phyloP scores from a whole-genome alignment of 495 filamentous ascomycete genomes.

The Coniosporium apollinis region DNA sequence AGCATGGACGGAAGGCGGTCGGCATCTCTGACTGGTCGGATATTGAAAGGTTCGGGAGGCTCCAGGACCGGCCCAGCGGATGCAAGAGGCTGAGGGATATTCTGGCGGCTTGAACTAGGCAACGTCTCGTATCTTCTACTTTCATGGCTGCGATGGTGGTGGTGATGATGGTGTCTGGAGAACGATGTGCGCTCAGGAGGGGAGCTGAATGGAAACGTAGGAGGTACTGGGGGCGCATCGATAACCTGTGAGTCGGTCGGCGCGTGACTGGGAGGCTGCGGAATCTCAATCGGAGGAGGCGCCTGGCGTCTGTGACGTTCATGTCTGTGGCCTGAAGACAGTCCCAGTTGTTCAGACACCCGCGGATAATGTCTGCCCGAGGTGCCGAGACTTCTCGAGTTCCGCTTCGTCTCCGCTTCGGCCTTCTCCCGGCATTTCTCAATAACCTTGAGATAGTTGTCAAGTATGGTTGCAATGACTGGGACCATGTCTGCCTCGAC shows the following conservation, averaged over 20 bases:
- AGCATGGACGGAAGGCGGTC: constrained; percentile 80
- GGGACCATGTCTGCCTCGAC: constrained; percentile 99
- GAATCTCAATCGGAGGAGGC: constrained; percentile 64
- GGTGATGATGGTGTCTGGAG: constrained; percentile 44
- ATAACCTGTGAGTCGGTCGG: constrained; percentile 33
- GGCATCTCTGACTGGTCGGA: constrained; percentile 67
- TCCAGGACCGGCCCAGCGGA: constrained; percentile 60
- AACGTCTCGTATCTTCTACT: constrained; percentile 22
- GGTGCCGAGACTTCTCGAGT: constrained; percentile 19
- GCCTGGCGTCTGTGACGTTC: constrained; percentile 38
- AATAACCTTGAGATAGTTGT: constrained; percentile 94
- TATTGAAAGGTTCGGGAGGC: constrained; percentile 50
- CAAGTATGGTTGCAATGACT: constrained; percentile 95
- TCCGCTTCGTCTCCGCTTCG: constrained; percentile 43
- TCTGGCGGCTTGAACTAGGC: constrained; percentile 2
- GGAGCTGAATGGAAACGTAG: constrained; percentile 52
- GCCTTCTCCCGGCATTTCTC: constrained; percentile 77
- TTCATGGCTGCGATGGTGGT: constrained; percentile 44
- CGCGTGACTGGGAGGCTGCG: constrained; percentile 34
- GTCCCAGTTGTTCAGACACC: constrained; percentile 17
- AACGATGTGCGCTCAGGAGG: constrained; percentile 60
- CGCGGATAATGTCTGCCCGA: constrained; percentile 17
- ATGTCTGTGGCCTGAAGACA: constrained; percentile 12
- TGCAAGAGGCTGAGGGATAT: constrained; percentile 44
- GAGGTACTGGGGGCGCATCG: constrained; percentile 46